Percentiles rank a stretch among this genome's conserved stretches.
These are phyloP conservation scores for Emmonsia crescens DNA, from an alignment of 2,329 filamentous ascomycete genomes.

Conservation along the genomic window DNA sequence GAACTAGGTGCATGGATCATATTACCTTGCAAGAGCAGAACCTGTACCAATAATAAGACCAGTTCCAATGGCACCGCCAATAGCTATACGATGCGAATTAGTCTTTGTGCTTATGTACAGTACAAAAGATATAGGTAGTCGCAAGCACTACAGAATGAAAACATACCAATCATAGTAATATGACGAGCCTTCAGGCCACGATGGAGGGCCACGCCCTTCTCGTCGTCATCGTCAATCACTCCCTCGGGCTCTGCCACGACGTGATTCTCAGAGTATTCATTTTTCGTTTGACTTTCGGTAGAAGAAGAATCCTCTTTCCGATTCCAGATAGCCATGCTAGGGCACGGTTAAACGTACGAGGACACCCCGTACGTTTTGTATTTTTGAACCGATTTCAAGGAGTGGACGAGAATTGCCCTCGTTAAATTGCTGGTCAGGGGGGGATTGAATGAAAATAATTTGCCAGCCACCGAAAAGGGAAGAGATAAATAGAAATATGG, in stretches of 20 bases:
- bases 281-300: constrained; percentile 7
- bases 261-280: constrained; percentile 5
- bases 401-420: neutral
- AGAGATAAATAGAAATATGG: neutral
- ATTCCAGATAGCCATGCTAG: constrained; percentile 4
- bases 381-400: neutral
- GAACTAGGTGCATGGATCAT: neutral
- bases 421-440: neutral
- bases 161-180: constrained; percentile 46
- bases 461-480: neutral
- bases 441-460: neutral
- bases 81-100: constrained; percentile 20
- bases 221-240: constrained; percentile 18
- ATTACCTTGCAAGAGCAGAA: constrained; percentile 31
- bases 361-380: neutral
- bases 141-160: constrained; percentile 33
- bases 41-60: constrained; percentile 47
- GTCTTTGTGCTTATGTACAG: neutral
- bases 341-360: neutral
- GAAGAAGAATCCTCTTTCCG: constrained; percentile 8
- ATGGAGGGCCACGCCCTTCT: constrained; percentile 27
- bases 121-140: constrained; percentile 9
- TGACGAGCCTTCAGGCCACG: constrained; percentile 43
- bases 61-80: constrained; percentile 48
- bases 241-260: constrained; percentile 8